A percentile compares a stretch with the other conserved stretches of the same genome.
Conservation (phyloP, 1,139 yeast genomes). For the Yamadazyma sp. region DNA sequence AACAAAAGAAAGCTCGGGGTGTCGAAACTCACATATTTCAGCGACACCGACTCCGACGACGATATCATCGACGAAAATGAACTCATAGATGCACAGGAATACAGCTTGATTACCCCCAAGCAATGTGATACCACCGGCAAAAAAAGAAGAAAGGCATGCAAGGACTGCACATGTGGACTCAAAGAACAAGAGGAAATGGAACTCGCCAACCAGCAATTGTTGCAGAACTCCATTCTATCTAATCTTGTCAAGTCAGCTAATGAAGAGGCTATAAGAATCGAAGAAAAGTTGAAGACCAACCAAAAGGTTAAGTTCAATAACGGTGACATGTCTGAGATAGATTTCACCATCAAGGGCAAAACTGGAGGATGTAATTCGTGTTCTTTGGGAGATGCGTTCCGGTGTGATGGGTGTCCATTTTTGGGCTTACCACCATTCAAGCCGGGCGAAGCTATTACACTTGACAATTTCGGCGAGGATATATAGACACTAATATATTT, state of each 20-base stretch:
- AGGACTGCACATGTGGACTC: constrained; percentile 96
- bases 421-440: constrained; percentile 96
- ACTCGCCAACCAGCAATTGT: constrained; percentile 46
- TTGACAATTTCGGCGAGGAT: constrained; percentile 54
- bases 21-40: constrained; percentile 52
- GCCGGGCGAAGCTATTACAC: constrained; percentile 79
- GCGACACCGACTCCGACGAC: constrained; percentile 45
- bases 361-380: constrained; percentile 97
- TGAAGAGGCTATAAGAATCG: constrained; percentile 53
- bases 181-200: constrained; percentile 73
- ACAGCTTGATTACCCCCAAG: constrained; percentile 45
- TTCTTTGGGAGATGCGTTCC: constrained; percentile 94
- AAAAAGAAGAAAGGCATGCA: constrained; percentile 83
- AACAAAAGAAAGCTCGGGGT: constrained; percentile 46
- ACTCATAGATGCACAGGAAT: constrained; percentile 24
- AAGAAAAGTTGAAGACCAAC: constrained; percentile 37
- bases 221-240: constrained; percentile 47
- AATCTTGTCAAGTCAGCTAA: constrained; percentile 54
- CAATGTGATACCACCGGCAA: constrained; percentile 58
- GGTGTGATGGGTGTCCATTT: constrained; percentile 98
- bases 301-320: constrained; percentile 56
- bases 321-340: constrained; percentile 80
- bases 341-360: constrained; percentile 92
- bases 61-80: constrained; percentile 47
- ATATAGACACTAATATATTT: constrained; percentile 19